These are phyloP conservation scores for Aureobasidium pullulans DNA, from an alignment of 2,329 filamentous ascomycete species.

Conservation along the genomic window DNA sequence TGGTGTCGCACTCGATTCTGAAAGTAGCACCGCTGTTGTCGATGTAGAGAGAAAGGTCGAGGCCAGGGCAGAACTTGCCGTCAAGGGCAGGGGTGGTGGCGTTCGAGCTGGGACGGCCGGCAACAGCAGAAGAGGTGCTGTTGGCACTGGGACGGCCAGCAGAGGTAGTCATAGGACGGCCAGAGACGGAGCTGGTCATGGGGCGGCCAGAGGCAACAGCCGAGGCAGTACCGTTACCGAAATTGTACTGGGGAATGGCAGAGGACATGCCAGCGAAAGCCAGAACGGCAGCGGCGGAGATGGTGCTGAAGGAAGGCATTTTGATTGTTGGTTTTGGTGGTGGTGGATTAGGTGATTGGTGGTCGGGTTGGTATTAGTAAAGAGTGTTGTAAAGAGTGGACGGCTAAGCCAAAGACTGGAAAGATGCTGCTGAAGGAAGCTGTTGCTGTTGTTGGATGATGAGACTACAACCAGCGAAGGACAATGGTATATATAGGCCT, in stretches of 20 bases:
- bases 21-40: not conserved
- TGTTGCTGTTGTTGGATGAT: constrained; percentile 13
- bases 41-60: constrained; percentile 8
- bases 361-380: constrained; percentile 8
- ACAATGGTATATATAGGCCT: constrained; percentile 7
- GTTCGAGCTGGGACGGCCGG: not conserved
- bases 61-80: constrained; percentile 14
- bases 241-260: constrained; percentile 11
- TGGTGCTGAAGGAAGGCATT: constrained; percentile 12
- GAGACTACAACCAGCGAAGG: not conserved
- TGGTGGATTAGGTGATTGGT: constrained; percentile 5
- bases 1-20: constrained; percentile 11
- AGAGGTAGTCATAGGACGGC: too few species aligned
- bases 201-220: not conserved
- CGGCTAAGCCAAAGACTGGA: constrained; percentile 14
- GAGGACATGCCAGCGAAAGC: constrained; percentile 11
- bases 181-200: not conserved
- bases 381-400: constrained; percentile 13
- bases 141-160: not conserved
- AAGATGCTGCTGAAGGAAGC: constrained; percentile 6
- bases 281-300: constrained; percentile 11
- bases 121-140: not conserved
- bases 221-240: not conserved
- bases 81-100: not conserved
- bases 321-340: constrained; percentile 8